A percentile compares a stretch with the other conserved stretches of the same genome.
Evolutionary conservation across 257 asterid species (phyloP).

Genomic region (Solanum medicagineum): DNA sequence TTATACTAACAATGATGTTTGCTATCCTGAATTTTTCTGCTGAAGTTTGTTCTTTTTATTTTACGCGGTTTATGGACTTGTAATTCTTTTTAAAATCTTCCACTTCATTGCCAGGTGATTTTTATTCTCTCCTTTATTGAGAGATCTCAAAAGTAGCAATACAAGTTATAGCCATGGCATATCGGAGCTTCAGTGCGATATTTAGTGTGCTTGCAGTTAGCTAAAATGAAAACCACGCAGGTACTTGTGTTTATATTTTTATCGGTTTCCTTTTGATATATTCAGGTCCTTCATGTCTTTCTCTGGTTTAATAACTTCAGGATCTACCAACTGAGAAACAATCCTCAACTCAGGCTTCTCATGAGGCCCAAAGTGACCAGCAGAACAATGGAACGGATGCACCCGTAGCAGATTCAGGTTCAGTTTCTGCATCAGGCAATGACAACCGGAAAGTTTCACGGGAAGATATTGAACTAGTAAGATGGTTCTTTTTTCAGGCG

Average conservation of each 20-base stretch:
- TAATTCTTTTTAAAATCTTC: not conserved
- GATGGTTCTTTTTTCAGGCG: constrained; percentile 4
- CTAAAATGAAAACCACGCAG: constrained; percentile 5
- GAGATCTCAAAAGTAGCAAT: not conserved
- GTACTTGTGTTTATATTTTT: not conserved
- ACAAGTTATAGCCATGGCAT: not conserved
- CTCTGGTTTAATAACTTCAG: constrained; percentile 17
- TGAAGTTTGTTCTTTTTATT: not conserved
- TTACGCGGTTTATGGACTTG: not conserved
- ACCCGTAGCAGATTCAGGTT: constrained; percentile 74
- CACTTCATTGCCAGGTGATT: not conserved
- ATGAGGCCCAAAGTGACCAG: constrained; percentile 56
- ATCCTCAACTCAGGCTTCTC: constrained; percentile 40
- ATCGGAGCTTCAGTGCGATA: not conserved
- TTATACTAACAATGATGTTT: not conserved
- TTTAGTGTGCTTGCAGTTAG: constrained; percentile 1
- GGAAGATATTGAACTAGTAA: constrained; percentile 89
- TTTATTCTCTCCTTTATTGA: not conserved
- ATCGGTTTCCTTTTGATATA: not conserved
- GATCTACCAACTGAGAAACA: constrained; percentile 52
- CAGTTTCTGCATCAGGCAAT: constrained; percentile 73
- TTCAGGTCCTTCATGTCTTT: not conserved
- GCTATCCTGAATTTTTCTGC: not conserved
- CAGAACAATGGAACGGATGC: constrained; percentile 50
- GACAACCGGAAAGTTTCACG: constrained; percentile 87